Conservation (phyloP, 2,329 filamentous ascomycete species). For the Bipolaris gigantea region DNA sequence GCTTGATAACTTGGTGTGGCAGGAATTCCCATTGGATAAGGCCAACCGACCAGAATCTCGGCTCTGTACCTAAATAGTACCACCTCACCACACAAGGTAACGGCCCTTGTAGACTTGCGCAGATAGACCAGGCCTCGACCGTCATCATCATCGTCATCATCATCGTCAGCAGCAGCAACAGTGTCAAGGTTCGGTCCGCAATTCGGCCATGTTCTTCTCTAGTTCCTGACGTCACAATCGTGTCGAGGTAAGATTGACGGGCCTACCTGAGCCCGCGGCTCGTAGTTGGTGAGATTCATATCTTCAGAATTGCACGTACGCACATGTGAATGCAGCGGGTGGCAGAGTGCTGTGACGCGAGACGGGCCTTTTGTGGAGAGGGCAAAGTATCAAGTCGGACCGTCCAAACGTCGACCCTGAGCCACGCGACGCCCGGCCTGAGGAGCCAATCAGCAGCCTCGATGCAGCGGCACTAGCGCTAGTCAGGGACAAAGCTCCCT, state of each 20-base stretch:
- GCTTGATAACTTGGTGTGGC: neutral
- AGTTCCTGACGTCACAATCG: constrained; percentile 3
- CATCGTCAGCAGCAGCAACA: too few relatives aligned
- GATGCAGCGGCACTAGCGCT: neutral
- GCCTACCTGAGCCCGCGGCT: neutral
- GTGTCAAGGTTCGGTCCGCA: neutral
- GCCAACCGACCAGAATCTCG: constrained; percentile 1
- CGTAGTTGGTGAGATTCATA: neutral
- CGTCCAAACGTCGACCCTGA: constrained; percentile 6
- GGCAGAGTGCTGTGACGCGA: constrained; percentile 1
- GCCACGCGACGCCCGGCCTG: constrained; percentile 7
- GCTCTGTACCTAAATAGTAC: neutral
- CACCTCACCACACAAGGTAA: neutral
- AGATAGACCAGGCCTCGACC: neutral
- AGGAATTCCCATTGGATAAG: constrained; percentile 4
- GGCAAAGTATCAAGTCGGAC: constrained; percentile 8
- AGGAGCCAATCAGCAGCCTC: constrained; percentile 8
- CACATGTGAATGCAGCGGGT: neutral
- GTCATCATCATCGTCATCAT: neutral
- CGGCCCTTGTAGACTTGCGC: neutral
- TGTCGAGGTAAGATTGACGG: neutral
- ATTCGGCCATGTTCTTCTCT: neutral
- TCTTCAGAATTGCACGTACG: neutral
- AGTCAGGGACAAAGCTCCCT: constrained; percentile 3
- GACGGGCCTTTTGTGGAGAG: constrained; percentile 14